Evolutionary conservation across 441 rosid species (phyloP).

Genomic region (California macrophylla): DNA sequence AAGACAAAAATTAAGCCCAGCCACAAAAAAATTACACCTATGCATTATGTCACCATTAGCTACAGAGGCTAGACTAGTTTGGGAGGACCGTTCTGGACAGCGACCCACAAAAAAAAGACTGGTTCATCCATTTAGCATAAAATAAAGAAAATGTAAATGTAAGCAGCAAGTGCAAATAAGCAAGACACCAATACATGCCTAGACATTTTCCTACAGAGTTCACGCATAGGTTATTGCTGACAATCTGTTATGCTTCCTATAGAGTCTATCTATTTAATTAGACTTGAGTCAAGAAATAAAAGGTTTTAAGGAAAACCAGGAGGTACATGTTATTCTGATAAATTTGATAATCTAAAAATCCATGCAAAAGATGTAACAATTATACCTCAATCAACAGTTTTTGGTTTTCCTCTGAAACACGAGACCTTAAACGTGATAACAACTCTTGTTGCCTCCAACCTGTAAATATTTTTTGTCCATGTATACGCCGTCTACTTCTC

Average conservation of each 20-base stretch:
- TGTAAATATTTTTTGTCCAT: constrained; percentile 54
- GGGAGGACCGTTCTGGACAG: neutral
- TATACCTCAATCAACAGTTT: constrained; percentile 52
- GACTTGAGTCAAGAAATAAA: too few species aligned
- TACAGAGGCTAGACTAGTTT: neutral
- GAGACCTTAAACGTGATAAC: constrained; percentile 42
- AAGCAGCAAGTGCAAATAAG: neutral
- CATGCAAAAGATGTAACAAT: neutral
- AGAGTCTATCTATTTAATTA: too few species aligned
- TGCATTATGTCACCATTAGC: neutral
- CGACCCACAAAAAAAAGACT: neutral
- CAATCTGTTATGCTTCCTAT: neutral
- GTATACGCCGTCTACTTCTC: constrained; percentile 38
- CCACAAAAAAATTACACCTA: neutral
- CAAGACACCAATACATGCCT: neutral
- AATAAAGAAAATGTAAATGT: neutral
- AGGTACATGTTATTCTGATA: neutral
- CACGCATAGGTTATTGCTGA: neutral
- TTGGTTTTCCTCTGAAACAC: constrained; percentile 45
- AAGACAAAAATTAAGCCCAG: neutral
- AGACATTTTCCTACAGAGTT: neutral
- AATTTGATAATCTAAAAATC: neutral
- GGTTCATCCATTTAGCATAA: neutral
- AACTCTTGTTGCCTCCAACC: constrained; percentile 74
- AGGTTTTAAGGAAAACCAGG: neutral